Conservation (phyloP, 306 rosid genomes). For the Prunus armeniaca region DNA sequence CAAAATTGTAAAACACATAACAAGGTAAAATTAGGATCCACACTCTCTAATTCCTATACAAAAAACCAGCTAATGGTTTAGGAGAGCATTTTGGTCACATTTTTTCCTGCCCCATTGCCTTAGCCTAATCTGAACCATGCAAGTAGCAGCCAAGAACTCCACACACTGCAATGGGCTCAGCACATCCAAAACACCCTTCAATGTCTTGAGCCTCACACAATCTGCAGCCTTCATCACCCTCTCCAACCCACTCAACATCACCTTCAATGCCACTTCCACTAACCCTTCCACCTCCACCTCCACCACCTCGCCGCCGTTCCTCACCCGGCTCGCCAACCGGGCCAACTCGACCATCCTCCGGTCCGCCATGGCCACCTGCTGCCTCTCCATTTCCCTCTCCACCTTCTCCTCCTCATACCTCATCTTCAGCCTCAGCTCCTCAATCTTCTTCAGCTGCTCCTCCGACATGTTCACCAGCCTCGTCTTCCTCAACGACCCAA, state of each 20-base stretch:
- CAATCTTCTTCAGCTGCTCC: constrained; percentile 23
- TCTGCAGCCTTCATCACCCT: constrained; percentile 67
- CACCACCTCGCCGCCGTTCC: not conserved
- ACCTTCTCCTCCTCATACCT: constrained; percentile 41
- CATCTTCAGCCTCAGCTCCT: constrained; percentile 25
- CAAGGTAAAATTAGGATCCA: not conserved
- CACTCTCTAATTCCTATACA: not conserved
- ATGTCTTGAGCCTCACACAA: constrained; percentile 64
- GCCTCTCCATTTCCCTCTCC: constrained; percentile 49
- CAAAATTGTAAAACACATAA: constrained; percentile 9
- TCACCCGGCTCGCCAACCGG: constrained; percentile 2
- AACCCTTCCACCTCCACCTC: constrained; percentile 14
- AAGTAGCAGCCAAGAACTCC: constrained; percentile 48
- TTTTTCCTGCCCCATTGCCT: constrained; percentile 41
- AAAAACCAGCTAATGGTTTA: not conserved
- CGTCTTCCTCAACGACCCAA: constrained; percentile 5
- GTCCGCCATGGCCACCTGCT: constrained; percentile 58
- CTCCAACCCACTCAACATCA: constrained; percentile 49
- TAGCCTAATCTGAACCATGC: constrained; percentile 41
- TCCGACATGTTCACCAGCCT: constrained; percentile 20
- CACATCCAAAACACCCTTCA: constrained; percentile 61
- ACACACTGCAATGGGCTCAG: constrained; percentile 64
- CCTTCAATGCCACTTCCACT: constrained; percentile 43
- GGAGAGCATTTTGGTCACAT: not conserved
- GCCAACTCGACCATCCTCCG: constrained; percentile 45